Percentiles rank a stretch among this genome's conserved stretches.
phyloP scores from a whole-genome alignment of 352 stramenopile species.

The Globisporangium okanoganense region DNA sequence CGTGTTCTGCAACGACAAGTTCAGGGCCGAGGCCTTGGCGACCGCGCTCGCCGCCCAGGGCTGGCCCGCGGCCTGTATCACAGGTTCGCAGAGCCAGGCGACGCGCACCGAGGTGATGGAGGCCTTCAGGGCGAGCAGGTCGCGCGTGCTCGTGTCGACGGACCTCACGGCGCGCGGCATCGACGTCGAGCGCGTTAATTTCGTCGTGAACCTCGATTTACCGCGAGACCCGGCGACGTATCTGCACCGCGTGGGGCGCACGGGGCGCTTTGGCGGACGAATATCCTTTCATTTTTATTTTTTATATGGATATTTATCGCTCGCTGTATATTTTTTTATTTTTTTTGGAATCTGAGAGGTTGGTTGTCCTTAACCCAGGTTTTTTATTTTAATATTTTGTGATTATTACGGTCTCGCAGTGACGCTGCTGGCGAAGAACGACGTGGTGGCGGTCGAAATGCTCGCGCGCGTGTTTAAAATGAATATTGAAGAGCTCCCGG shows the following conservation, averaged over 20 bases:
- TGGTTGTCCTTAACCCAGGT: conserved; percentile 13
- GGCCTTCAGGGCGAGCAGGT: conserved; percentile 39
- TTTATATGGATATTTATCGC: conserved; percentile 1
- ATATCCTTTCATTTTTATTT: conserved; percentile 43
- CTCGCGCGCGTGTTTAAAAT: conserved; percentile 72
- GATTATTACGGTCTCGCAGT: conserved; percentile 51
- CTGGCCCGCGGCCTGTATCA: conserved; percentile 67
- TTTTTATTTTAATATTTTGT: conserved; percentile 3
- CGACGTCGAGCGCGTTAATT: conserved; percentile 74
- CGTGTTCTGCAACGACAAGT: conserved; percentile 85
- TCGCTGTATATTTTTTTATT: neutral
- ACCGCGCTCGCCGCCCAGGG: conserved; percentile 40
- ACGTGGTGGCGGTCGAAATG: conserved; percentile 52
- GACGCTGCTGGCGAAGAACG: conserved; percentile 43
- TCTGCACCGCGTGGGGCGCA: conserved; percentile 71
- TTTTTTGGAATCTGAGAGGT: no score
- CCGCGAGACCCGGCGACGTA: conserved; percentile 73
- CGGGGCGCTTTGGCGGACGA: conserved; percentile 68
- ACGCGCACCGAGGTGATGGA: conserved; percentile 64
- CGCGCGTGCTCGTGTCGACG: conserved; percentile 71
- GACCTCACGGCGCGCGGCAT: conserved; percentile 76
- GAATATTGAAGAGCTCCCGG: conserved; percentile 44
- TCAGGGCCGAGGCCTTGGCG: conserved; percentile 60
- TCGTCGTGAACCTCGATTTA: conserved; percentile 78
- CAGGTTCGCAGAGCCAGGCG: conserved; percentile 53